phyloP scores from a whole-genome alignment of 2,329 filamentous ascomycete genomes.

The Stenocarpella maydis region DNA sequence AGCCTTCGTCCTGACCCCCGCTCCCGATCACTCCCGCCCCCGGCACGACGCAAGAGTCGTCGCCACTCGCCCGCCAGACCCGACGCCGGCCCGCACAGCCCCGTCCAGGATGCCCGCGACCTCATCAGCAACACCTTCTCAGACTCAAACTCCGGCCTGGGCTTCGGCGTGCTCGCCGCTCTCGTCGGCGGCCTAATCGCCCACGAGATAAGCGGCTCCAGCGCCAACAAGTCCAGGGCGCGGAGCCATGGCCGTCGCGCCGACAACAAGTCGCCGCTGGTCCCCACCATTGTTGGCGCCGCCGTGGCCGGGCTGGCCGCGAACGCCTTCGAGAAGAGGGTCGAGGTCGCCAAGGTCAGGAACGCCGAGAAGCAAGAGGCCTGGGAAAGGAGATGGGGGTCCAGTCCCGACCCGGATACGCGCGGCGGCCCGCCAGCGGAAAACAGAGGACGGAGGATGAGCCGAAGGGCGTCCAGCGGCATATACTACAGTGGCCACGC shows the following conservation, averaged over 20 bases:
- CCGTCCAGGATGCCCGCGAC: slow-evolving; percentile 51
- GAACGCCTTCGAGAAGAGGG: slow-evolving; percentile 56
- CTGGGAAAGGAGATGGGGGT: slow-evolving; percentile 47
- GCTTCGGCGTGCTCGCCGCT: slow-evolving; percentile 61
- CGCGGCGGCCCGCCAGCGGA: slow-evolving; percentile 14
- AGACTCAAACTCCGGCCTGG: slow-evolving; percentile 57
- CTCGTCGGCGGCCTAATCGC: slow-evolving; percentile 63
- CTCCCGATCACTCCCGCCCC: slow-evolving; percentile 37
- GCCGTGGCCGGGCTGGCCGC: slow-evolving; percentile 64
- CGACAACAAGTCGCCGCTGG: slow-evolving; percentile 46
- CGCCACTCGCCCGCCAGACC: slow-evolving; percentile 39
- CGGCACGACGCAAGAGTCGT: slow-evolving; percentile 31
- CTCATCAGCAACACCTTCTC: slow-evolving; percentile 58
- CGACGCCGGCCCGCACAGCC: slow-evolving; percentile 41
- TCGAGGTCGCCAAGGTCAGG: slow-evolving; percentile 49
- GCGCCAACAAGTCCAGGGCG: slow-evolving; percentile 46
- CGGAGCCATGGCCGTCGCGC: slow-evolving; percentile 33
- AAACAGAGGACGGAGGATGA: background rate
- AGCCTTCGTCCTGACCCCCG: slow-evolving; percentile 29
- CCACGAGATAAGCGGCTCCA: slow-evolving; percentile 56
- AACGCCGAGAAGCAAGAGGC: slow-evolving; percentile 44
- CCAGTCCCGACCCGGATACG: background rate
- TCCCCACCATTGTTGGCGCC: slow-evolving; percentile 62
- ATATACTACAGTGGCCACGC: background rate
- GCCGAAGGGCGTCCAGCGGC: background rate